Conservation (phyloP, 2,329 filamentous ascomycete genomes). For the Aspergillus flavus region DNA sequence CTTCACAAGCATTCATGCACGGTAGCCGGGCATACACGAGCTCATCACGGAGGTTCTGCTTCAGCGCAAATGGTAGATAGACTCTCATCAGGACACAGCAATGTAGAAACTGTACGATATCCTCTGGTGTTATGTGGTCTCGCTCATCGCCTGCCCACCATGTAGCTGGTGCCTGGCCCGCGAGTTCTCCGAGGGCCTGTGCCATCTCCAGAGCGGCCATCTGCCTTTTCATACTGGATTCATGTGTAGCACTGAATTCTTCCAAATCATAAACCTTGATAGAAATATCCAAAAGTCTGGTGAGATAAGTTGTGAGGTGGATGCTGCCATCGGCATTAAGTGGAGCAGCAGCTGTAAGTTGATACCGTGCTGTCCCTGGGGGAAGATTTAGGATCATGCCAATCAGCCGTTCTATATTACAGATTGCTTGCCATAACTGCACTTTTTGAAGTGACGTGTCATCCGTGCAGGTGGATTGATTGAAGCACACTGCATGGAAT, state of each 20-base stretch:
- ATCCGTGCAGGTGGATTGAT: conserved; percentile 7
- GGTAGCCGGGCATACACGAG: conserved; percentile 18
- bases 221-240: conserved; percentile 8
- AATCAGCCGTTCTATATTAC: conserved; percentile 33
- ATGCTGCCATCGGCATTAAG: conserved; percentile 16
- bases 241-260: conserved; percentile 10
- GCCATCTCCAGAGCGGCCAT: conserved; percentile 15
- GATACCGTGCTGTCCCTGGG: conserved; percentile 31
- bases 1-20: conserved; percentile 22
- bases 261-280: conserved; percentile 18
- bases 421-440: conserved; percentile 37
- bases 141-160: conserved; percentile 16
- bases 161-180: conserved; percentile 10
- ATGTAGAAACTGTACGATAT: conserved; percentile 22
- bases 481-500: conserved; percentile 4
- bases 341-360: neutral
- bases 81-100: conserved; percentile 19
- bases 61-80: conserved; percentile 18
- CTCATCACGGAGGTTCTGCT: conserved; percentile 14
- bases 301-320: conserved; percentile 14
- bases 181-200: conserved; percentile 14
- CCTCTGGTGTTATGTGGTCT: conserved; percentile 8
- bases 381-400: conserved; percentile 41
- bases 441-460: conserved; percentile 21
- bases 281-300: conserved; percentile 13